Evolutionary conservation across 352 stramenopile genomes (phyloP).

Genomic region (Phytophthora melonis): DNA sequence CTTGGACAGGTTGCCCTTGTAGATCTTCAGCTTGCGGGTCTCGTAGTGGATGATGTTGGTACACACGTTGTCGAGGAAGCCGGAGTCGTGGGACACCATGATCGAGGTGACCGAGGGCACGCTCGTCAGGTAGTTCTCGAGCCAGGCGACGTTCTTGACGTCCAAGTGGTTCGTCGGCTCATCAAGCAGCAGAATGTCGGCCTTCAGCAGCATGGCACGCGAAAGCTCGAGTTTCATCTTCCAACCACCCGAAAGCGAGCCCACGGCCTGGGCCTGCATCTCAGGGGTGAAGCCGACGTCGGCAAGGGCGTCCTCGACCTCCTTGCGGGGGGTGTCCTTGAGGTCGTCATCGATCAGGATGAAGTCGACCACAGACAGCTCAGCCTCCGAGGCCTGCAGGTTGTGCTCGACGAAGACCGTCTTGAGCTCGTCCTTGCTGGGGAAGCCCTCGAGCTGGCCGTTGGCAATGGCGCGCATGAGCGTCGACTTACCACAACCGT

Average conservation of each 20-base stretch:
- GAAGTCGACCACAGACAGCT: constrained; percentile 88
- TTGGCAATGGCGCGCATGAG: constrained; percentile 97
- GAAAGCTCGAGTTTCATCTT: constrained; percentile 96
- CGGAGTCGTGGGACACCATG: constrained; percentile 97
- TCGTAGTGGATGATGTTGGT: constrained; percentile 99
- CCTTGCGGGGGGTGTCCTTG: constrained; percentile 89
- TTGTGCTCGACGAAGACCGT: constrained; percentile 98
- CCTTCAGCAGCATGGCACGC: constrained; percentile 95
- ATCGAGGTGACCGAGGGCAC: constrained; percentile 93
- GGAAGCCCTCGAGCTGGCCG: constrained; percentile 97
- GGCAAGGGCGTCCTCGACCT: constrained; percentile 92
- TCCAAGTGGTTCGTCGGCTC: constrained; percentile 96
- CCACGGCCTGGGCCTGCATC: constrained; percentile 94
- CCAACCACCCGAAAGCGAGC: constrained; percentile 96
- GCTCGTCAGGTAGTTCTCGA: constrained; percentile 92
- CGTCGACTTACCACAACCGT: constrained; percentile 96
- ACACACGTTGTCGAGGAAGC: constrained; percentile 98
- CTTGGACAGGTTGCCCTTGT: constrained; percentile 88
- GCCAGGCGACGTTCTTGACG: constrained; percentile 93
- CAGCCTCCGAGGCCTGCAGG: constrained; percentile 91
- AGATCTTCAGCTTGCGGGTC: constrained; percentile 91
- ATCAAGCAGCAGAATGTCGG: constrained; percentile 97
- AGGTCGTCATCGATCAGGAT: constrained; percentile 90
- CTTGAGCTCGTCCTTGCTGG: constrained; percentile 93
- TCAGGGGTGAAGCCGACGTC: constrained; percentile 94